Conservation (phyloP, 495 filamentous ascomycete species). For the Aspergillus sclerotioniger region DNA sequence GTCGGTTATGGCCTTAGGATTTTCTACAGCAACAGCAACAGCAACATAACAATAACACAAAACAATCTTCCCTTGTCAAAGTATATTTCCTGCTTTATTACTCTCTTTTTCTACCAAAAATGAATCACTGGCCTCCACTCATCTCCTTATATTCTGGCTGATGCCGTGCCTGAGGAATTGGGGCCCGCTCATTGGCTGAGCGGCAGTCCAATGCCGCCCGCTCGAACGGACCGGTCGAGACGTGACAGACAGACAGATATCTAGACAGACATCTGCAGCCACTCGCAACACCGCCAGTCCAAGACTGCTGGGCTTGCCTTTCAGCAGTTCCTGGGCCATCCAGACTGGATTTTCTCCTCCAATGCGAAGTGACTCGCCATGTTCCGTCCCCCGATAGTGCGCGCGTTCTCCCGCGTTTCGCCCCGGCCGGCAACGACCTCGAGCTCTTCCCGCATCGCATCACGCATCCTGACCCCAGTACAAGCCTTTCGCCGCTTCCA, state of each 20-base stretch:
- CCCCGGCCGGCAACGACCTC: neutral
- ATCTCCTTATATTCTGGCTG: neutral
- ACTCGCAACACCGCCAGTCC: neutral
- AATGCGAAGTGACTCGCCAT: conserved; percentile 13
- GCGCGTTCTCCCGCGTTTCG: conserved; percentile 6
- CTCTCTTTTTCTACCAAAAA: neutral
- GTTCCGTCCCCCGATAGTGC: conserved; percentile 17
- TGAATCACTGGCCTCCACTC: neutral
- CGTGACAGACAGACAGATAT: too few relatives aligned
- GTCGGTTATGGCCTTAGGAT: neutral
- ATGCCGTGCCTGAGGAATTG: neutral
- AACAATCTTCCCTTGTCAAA: neutral
- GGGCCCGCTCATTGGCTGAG: neutral
- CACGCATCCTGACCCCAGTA: too few relatives aligned
- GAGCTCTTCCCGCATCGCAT: conserved; percentile 3
- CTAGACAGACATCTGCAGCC: too few relatives aligned
- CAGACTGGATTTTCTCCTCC: neutral
- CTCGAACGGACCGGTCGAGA: too few relatives aligned
- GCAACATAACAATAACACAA: neutral
- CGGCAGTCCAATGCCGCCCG: too few relatives aligned
- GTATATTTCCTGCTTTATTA: neutral
- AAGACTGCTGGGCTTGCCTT: neutral
- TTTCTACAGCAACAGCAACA: neutral
- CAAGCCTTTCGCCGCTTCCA: neutral
- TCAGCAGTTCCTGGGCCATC: neutral